Base-by-base conservation (phyloP, 2,329 filamentous ascomycete genomes). In the Emmonsiellopsis sp. region DNA sequence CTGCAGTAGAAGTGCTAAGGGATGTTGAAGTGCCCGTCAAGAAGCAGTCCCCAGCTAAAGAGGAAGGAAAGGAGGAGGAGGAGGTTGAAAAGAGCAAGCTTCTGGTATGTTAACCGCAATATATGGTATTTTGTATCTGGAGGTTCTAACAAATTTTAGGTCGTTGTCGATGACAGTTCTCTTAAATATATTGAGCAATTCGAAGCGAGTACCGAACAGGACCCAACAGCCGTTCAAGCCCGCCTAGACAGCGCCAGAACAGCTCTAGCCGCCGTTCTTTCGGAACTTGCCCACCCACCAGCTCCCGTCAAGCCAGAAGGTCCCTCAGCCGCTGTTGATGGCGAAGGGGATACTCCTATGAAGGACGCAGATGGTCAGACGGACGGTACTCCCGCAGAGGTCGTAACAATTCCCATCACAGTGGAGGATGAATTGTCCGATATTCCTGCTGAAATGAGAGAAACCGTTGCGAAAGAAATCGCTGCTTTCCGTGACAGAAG, bases 391-490 rank as follows among this genome's bases (percentile, higher is more conserved):
- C 81, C 83, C 52, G 84, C 89, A 5, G 90, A 95, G 69, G 85
- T 96, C 40, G 85, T 95, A 59, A 95, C 91, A 54, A 95, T 97
- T 55, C 86, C 90, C 3, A 79, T 95, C 34, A 84, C 85, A 1
- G 82, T 87, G 51, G 93, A 98, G 58, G 94, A 98, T 65, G 93
- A 98, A 65, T 77, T 98, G 44, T 86, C 91, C 16, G 93, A 98
- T 63, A 96, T 98, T 47, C 93, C 93, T 0, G 86, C 89, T 0
- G 93, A 97, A 67, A 94, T 95, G 89, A 85, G 93, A 26, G 93
- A 95, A 67, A 91, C 89, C 0, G 93, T 98, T 13, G 89, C 93
- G 0, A 86, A 86, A 54, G 94, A 98, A 68, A 98, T 98, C 63
- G 85, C 89, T 0, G 88, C 91, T 0, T 98, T 98, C 75, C 81